Evolutionary conservation across 306 rosid species (phyloP), one percentile per base, ranked within the genome.

Genomic region (Biancaea sappan): DNA sequence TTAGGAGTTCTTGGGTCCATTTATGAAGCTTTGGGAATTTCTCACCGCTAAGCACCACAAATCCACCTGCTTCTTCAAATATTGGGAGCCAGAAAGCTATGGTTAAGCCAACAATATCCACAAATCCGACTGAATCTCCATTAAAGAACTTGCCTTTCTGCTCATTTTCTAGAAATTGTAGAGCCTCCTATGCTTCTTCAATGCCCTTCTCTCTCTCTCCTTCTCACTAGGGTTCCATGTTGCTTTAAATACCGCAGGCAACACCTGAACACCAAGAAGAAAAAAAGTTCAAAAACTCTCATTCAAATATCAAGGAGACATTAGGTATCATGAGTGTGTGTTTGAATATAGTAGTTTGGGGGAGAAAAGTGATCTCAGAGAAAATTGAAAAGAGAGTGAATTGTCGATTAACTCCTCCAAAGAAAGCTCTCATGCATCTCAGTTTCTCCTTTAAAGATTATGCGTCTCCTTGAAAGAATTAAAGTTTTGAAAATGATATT

Each of bases 11-110:
- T 32, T 85, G 64, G 24, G 76, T 51, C 96, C 92, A 91, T 19
- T 72, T 67, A 5, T 72, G 32, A 0, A 84, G 77, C 44, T 71
- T 80, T 0, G 93, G 90, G 72, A 84, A 82, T 25, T 75, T 83
- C 12, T 84, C 78, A 65, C 9, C 26, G 10, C 19, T 77, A 9
- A 90, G 38, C 13, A 88, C 11, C 35, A 71, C 79, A 24, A 85
- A 12, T 13, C 82, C 92, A 4, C 53, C 29, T 22, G 76, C 76
- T 57, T 92, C 84, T 86, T 90, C 82, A 28, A 86, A 0, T 13
- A 15, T 7, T 8, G 80, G 85, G 14, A 84, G 67, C 97, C 92
- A 88, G 26, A 41, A 81, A 8, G 86, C 88, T 51, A 88, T 3
- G 73, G 29, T 61, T 31, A 34, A 25, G 3, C 71, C 88, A 2